Base-by-base conservation (phyloP, 257 asterid genomes). In the Leonotis leonurus region DNA sequence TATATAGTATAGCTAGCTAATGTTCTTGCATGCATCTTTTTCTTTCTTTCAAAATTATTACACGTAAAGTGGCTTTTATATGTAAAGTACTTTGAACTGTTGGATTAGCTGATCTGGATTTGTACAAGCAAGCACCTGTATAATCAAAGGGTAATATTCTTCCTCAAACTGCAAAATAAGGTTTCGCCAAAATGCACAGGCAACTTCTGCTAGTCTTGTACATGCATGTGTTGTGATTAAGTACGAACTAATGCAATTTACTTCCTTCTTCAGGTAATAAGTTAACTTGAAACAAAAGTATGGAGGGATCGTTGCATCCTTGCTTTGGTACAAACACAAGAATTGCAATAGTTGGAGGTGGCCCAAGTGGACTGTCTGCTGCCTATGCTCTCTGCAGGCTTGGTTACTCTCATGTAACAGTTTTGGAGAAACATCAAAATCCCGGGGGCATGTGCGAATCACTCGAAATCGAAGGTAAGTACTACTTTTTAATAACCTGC, bases 371-470 rank as follows among this genome's bases (percentile, higher is more conserved):
- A 8, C 61, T 83, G 24, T 81, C 90, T 18, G 88, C 85, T 71
- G 94, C 90, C 44, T 86, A 83, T 80, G 87, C 95, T 32, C 74
- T 86, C 8, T 65, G 80, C 60, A 79, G 66, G 50, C 80, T 83
- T 30, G 91, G 91, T 22, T 86, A 81, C 65, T 48, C 59, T 2
- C 49, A 77, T 70, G 80, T 81, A 17, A 81, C 91, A 1, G 70
- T 83, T 24, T 39, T 83, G 18, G 95, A 86, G 74, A 86, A 81
- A 44, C 66, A 70, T 63, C 68, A 35, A 33, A 67, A 67, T 12
- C 87, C 82, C 13, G 88, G 91, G 0, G 95, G 95, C 45, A 81
- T 86, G 91, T 86, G 91, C 25, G 95, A 86, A 57, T 83, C 95
- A 13, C 69, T 71, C 46, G 80, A 83, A 14, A 70, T 86, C 43